phyloP scores from a whole-genome alignment of 169 alveolate genomes.

The Cryptosporidium meleagridis region DNA sequence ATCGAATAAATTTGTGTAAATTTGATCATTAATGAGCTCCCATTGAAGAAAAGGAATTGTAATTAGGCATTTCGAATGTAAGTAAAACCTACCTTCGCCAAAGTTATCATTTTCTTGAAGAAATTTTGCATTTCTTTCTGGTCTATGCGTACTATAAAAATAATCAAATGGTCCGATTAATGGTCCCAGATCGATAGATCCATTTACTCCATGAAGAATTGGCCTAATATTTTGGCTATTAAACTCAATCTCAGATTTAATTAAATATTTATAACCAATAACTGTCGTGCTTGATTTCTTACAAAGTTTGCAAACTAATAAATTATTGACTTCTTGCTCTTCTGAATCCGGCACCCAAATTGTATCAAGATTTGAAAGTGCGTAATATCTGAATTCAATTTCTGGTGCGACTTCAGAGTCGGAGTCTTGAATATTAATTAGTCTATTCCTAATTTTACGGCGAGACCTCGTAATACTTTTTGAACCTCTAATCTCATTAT shows the following conservation, averaged over 20 bases:
- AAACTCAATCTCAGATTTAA: slow-evolving; percentile 28
- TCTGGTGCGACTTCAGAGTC: not conserved
- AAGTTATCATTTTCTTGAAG: not conserved
- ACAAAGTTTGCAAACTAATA: slow-evolving; percentile 31
- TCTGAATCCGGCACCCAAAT: slow-evolving; percentile 51
- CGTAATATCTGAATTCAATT: slow-evolving; percentile 40
- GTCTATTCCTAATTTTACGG: not conserved
- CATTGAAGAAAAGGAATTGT: slow-evolving; percentile 58
- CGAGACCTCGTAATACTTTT: not conserved
- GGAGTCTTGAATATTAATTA: not conserved
- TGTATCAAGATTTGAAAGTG: not conserved
- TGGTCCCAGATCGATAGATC: slow-evolving; percentile 71
- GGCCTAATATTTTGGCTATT: slow-evolving; percentile 11
- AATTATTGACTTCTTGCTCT: not conserved
- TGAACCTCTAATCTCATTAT: slow-evolving; percentile 25
- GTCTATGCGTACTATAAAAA: slow-evolving; percentile 12
- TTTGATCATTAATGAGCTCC: slow-evolving; percentile 38
- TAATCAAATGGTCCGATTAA: slow-evolving; percentile 66
- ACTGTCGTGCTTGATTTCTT: slow-evolving; percentile 16
- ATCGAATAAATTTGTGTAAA: slow-evolving; percentile 66
- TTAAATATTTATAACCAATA: slow-evolving; percentile 24
- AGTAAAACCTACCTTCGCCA: not conserved
- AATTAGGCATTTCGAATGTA: slow-evolving; percentile 60
- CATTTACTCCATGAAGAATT: slow-evolving; percentile 69
- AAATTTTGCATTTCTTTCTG: not conserved